Percentiles rank a stretch among this genome's conserved stretches.
phyloP scores from a whole-genome alignment of 1,284 basidiomycete species.

The Puccinia sorghi region DNA sequence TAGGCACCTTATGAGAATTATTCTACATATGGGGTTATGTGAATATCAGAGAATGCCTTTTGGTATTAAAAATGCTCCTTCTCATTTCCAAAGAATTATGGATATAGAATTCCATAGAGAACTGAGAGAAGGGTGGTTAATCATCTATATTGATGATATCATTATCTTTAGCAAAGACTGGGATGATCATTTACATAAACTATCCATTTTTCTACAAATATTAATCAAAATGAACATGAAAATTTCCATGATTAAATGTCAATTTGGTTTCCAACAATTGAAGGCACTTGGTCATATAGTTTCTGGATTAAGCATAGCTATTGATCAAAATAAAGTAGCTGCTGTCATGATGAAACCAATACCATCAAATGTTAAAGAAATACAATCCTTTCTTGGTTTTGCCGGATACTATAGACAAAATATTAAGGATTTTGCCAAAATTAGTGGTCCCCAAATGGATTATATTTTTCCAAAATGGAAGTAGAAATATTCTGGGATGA shows the following conservation, averaged over 20 bases:
- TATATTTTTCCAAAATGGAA: too few relatives aligned
- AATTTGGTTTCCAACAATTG: background rate
- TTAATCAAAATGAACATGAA: background rate
- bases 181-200: background rate
- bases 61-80: background rate
- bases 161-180: background rate
- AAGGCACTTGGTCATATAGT: constrained; percentile 57
- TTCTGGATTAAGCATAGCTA: constrained; percentile 56
- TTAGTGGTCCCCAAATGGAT: background rate
- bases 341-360: constrained; percentile 60
- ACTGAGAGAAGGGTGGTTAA: background rate
- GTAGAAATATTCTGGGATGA: too few relatives aligned
- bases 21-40: background rate
- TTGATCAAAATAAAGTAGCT: constrained; percentile 61
- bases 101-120: background rate
- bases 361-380: constrained; percentile 53
- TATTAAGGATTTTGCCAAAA: background rate
- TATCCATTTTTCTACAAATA: background rate
- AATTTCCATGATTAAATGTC: background rate
- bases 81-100: constrained; percentile 12
- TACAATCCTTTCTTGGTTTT: constrained; percentile 5
- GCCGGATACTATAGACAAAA: background rate
- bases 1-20: background rate
- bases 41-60: constrained; percentile 7
- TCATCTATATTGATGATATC: background rate